These are phyloP conservation scores for Agastache rugosa DNA, from an alignment of 257 asterid genomes.

Conservation along the genomic window DNA sequence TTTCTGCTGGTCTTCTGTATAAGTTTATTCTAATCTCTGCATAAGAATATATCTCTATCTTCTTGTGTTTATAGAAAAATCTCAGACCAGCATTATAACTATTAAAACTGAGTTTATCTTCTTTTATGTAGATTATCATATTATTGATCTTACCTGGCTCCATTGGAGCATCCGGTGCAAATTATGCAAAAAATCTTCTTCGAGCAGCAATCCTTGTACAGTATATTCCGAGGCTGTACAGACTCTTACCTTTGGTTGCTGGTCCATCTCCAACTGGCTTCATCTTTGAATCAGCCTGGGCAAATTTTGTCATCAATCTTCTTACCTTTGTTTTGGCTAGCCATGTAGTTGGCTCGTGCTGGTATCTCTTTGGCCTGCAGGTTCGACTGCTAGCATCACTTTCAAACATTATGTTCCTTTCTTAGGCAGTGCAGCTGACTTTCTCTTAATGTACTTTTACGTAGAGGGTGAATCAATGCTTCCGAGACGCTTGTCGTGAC, in stretches of 20 bases:
- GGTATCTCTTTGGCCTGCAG: conserved; percentile 95
- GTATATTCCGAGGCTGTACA: conserved; percentile 73
- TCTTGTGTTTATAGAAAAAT: background rate
- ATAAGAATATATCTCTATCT: background rate
- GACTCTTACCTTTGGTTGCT: conserved; percentile 75
- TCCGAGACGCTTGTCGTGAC: conserved; percentile 66
- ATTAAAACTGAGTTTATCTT: conserved; percentile 22
- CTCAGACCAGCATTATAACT: background rate
- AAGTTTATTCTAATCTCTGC: background rate
- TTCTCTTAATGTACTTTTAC: conserved; percentile 17
- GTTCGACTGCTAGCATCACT: conserved; percentile 35
- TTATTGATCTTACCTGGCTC: conserved; percentile 61
- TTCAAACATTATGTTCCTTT: background rate
- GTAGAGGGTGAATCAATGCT: conserved; percentile 90
- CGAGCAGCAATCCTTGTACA: conserved; percentile 70
- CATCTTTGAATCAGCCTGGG: conserved; percentile 91
- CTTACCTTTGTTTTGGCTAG: conserved; percentile 72
- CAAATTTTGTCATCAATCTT: conserved; percentile 76
- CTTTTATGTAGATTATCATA: conserved; percentile 65
- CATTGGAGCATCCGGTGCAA: conserved; percentile 57
- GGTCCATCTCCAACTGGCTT: conserved; percentile 82
- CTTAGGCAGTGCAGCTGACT: background rate
- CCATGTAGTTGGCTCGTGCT: conserved; percentile 89
- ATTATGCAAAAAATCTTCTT: conserved; percentile 70
- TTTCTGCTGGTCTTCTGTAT: background rate